These are phyloP conservation scores for Nemania serpens DNA, from an alignment of 2,329 filamentous ascomycete genomes.

Conservation along the genomic window DNA sequence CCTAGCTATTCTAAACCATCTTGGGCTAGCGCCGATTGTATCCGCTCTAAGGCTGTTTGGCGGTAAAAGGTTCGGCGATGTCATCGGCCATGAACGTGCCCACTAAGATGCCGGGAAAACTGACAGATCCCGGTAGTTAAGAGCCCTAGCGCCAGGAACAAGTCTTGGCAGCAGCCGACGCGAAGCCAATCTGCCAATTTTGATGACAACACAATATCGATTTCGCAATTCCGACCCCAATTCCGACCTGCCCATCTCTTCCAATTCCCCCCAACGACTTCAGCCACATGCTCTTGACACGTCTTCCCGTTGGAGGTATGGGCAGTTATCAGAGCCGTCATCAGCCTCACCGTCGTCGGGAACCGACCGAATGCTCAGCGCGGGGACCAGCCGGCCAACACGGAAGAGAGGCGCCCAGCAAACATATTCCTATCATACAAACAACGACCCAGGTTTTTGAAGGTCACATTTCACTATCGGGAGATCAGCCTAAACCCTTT, in stretches of 20 bases:
- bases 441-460: too few relatives aligned
- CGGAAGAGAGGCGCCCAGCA: too few relatives aligned
- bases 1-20: not conserved
- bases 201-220: constrained; percentile 26
- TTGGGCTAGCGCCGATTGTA: not conserved
- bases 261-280: not conserved
- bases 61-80: constrained; percentile 2
- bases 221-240: constrained; percentile 20
- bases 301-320: not conserved
- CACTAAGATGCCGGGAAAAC: constrained; percentile 9
- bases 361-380: not conserved
- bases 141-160: constrained; percentile 20
- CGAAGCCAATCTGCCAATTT: constrained; percentile 10
- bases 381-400: too few relatives aligned
- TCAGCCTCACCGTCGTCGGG: constrained; percentile 6
- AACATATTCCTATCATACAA: too few relatives aligned
- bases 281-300: constrained; percentile 12
- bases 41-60: not conserved
- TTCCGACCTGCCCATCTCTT: not conserved
- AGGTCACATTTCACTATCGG: too few relatives aligned
- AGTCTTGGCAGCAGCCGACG: constrained; percentile 22
- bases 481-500: too few relatives aligned
- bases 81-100: not conserved
- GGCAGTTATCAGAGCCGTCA: not conserved
- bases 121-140: constrained; percentile 18